Conservation (phyloP, 371 early-diverging fungal genomes). For the Mucor circinelloides region DNA sequence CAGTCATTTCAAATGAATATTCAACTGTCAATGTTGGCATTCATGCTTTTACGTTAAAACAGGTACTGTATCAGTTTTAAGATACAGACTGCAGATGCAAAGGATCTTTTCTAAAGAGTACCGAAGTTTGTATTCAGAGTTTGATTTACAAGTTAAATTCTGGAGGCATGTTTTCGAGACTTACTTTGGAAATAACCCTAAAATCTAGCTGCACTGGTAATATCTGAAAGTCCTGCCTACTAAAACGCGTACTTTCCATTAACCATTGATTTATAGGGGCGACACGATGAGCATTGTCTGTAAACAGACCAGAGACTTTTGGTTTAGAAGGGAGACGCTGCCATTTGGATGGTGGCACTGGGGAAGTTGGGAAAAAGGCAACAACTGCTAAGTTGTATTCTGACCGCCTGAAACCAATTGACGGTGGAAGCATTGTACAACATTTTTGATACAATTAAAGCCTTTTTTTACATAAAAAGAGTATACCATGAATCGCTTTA, state of each 20-base stretch:
- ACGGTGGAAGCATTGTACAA: no score
- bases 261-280: conserved; percentile 19
- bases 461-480: no score
- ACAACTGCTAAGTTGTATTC: background rate
- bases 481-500: background rate
- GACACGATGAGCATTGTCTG: conserved; percentile 18
- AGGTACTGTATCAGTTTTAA: no score
- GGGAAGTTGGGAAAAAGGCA: conserved; percentile 13
- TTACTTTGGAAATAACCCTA: conserved; percentile 12
- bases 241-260: no score
- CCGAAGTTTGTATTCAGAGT: conserved; percentile 13
- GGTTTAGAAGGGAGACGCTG: conserved; percentile 13
- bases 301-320: conserved; percentile 12
- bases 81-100: conserved; percentile 13
- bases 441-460: no score
- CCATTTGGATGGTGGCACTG: conserved; percentile 10
- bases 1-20: no score
- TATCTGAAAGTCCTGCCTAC: conserved; percentile 8
- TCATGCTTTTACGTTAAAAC: no score
- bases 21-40: no score
- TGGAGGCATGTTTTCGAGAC: conserved; percentile 12
- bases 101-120: conserved; percentile 21
- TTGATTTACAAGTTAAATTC: conserved; percentile 22
- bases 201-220: conserved; percentile 16
- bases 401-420: conserved; percentile 11